Conservation (phyloP, 768 basidiomycete species). For the Hirschioporus abietinus region DNA sequence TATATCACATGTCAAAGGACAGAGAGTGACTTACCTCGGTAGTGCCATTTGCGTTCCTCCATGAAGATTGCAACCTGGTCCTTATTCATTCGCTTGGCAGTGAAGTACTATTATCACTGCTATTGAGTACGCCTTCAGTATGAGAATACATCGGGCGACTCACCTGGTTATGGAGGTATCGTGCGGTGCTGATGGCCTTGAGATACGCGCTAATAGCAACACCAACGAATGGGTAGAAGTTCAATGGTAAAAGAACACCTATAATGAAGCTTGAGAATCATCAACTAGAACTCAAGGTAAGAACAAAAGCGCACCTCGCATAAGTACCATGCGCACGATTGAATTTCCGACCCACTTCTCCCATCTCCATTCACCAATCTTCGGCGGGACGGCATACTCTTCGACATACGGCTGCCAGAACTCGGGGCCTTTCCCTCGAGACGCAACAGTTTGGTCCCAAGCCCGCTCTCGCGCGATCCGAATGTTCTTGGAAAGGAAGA, state of each 20-base stretch:
- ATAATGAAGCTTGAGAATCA: neutral
- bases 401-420: constrained; percentile 86
- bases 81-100: constrained; percentile 74
- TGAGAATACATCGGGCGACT: constrained; percentile 16
- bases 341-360: constrained; percentile 27
- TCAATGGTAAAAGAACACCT: constrained; percentile 54
- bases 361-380: constrained; percentile 10
- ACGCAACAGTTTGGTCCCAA: constrained; percentile 78
- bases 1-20: neutral
- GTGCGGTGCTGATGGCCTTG: constrained; percentile 62
- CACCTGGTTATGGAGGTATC: constrained; percentile 64
- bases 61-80: constrained; percentile 70
- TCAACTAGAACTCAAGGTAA: neutral
- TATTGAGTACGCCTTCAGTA: constrained; percentile 3
- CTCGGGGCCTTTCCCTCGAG: constrained; percentile 72
- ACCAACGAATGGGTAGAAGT: constrained; percentile 67
- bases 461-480: constrained; percentile 71
- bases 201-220: constrained; percentile 56
- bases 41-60: constrained; percentile 89
- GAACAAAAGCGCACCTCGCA: constrained; percentile 32
- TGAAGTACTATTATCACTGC: constrained; percentile 60
- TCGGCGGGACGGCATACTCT: constrained; percentile 63
- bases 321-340: constrained; percentile 38
- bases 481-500: constrained; percentile 82
- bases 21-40: constrained; percentile 46